Evolutionary conservation across 2,329 filamentous ascomycete species (phyloP).

Genomic region (Xylaria sp.): DNA sequence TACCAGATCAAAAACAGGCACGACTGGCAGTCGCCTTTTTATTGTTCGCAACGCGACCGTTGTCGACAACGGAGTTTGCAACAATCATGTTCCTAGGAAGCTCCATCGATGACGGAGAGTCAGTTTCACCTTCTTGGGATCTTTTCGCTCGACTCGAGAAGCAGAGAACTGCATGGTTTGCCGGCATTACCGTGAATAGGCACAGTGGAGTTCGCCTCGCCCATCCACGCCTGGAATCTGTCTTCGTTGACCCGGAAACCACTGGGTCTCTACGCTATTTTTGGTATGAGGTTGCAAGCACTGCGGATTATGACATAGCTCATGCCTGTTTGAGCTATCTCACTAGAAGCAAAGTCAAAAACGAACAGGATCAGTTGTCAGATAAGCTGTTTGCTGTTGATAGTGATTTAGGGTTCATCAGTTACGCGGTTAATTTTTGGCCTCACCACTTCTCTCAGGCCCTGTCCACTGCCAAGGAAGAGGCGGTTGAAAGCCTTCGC

Average conservation of each 20-base stretch:
- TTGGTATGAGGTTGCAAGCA: constrained; percentile 17
- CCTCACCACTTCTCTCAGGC: constrained; percentile 14
- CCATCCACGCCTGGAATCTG: constrained; percentile 8
- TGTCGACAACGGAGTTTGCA: constrained; percentile 17
- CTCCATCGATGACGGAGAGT: constrained; percentile 1
- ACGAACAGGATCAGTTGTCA: constrained; percentile 15
- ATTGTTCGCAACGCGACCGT: constrained; percentile 14
- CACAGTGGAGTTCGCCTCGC: constrained; percentile 19
- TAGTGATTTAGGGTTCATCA: constrained; percentile 10
- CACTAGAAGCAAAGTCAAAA: neutral
- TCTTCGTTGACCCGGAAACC: constrained; percentile 1
- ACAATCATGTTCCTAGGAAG: constrained; percentile 15
- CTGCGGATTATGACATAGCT: constrained; percentile 23
- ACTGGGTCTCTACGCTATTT: constrained; percentile 6
- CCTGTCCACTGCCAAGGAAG: neutral
- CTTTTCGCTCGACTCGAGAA: constrained; percentile 13
- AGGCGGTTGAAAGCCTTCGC: neutral
- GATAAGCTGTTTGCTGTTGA: constrained; percentile 7
- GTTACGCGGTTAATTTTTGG: constrained; percentile 22
- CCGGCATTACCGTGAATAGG: constrained; percentile 16
- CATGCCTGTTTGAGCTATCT: constrained; percentile 11
- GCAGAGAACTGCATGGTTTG: constrained; percentile 17
- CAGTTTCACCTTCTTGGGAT: neutral
- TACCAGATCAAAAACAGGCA: constrained; percentile 19
- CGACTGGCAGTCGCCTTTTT: constrained; percentile 9